phyloP scores from a whole-genome alignment of 371 early-diverging fungal species.

The Mucor saturninus region DNA sequence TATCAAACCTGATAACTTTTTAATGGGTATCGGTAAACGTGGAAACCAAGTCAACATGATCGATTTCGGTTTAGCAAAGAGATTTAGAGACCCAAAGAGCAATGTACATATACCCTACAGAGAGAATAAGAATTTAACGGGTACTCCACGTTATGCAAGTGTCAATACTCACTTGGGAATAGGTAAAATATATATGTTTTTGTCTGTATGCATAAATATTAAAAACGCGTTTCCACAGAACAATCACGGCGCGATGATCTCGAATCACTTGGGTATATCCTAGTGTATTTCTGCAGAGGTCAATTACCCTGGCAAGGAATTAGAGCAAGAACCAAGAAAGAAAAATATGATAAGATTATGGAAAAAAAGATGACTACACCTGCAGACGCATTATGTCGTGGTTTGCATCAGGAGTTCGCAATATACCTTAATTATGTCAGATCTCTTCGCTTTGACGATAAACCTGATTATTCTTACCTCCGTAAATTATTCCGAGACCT shows the following conservation, averaged over 20 bases:
- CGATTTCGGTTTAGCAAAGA: slow-evolving; percentile 99
- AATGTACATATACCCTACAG: slow-evolving; percentile 97
- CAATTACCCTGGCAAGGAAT: slow-evolving; percentile 99
- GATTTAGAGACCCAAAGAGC: slow-evolving; percentile 93
- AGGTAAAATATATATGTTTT: slow-evolving; percentile 50
- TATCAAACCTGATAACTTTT: slow-evolving; percentile 98
- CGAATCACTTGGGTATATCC: slow-evolving; percentile 98
- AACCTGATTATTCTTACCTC: slow-evolving; percentile 98
- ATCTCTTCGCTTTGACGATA: slow-evolving; percentile 97
- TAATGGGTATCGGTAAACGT: slow-evolving; percentile 95
- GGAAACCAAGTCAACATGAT: slow-evolving; percentile 98
- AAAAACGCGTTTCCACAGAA: slow-evolving; percentile 56
- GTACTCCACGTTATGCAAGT: slow-evolving; percentile 99
- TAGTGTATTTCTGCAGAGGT: slow-evolving; percentile 99
- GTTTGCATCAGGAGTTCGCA: slow-evolving; percentile 94
- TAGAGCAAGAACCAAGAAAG: slow-evolving; percentile 96
- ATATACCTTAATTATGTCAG: slow-evolving; percentile 98
- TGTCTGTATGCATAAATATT: neutral
- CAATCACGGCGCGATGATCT: slow-evolving; percentile 99
- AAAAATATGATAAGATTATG: slow-evolving; percentile 99
- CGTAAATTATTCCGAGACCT: slow-evolving; percentile 95
- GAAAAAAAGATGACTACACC: slow-evolving; percentile 99
- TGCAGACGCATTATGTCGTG: slow-evolving; percentile 95
- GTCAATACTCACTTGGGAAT: slow-evolving; percentile 98
- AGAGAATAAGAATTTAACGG: slow-evolving; percentile 99